These are phyloP conservation scores for Termitomyces sp. DNA, from an alignment of 768 basidiomycete species.

Conservation along the genomic window DNA sequence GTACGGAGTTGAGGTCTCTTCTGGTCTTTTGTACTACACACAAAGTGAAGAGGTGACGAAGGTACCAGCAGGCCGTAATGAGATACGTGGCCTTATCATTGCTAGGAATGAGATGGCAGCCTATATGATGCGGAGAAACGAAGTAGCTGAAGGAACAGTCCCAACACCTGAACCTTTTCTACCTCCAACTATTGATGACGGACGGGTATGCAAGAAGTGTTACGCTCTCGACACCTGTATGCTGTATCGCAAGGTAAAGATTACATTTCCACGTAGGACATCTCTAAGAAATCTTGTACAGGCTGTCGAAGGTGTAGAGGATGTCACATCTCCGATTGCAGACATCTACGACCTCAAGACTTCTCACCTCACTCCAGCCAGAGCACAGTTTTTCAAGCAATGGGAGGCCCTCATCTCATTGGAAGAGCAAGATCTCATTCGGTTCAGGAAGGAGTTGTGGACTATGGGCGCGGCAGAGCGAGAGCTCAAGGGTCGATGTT, in stretches of 20 bases:
- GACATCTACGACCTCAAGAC: slow-evolving; percentile 77
- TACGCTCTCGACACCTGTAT: slow-evolving; percentile 85
- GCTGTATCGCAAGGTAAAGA: slow-evolving; percentile 79
- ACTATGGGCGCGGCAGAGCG: slow-evolving; percentile 78
- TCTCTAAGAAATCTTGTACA: slow-evolving; percentile 20
- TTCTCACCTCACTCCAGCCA: slow-evolving; percentile 62
- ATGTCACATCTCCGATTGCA: slow-evolving; percentile 46
- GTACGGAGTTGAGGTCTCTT: slow-evolving; percentile 76
- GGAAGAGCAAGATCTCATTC: slow-evolving; percentile 82
- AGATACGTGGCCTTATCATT: slow-evolving; percentile 77
- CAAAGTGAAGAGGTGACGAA: slow-evolving; percentile 83
- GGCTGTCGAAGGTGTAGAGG: slow-evolving; percentile 65
- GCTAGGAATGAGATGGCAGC: slow-evolving; percentile 81
- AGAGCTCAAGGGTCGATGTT: slow-evolving; percentile 79
- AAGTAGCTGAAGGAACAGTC: slow-evolving; percentile 12
- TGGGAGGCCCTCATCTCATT: slow-evolving; percentile 84
- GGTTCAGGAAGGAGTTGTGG: slow-evolving; percentile 92
- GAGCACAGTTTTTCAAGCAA: slow-evolving; percentile 75
- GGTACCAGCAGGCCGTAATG: slow-evolving; percentile 75
- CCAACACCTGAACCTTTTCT: slow-evolving; percentile 51
- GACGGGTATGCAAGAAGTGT: slow-evolving; percentile 72
- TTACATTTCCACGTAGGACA: background rate
- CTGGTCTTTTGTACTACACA: slow-evolving; percentile 91
- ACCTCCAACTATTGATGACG: slow-evolving; percentile 83
- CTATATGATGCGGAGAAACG: slow-evolving; percentile 57